phyloP scores from a whole-genome alignment of 78 protist genomes.

The Fonticula alba region DNA sequence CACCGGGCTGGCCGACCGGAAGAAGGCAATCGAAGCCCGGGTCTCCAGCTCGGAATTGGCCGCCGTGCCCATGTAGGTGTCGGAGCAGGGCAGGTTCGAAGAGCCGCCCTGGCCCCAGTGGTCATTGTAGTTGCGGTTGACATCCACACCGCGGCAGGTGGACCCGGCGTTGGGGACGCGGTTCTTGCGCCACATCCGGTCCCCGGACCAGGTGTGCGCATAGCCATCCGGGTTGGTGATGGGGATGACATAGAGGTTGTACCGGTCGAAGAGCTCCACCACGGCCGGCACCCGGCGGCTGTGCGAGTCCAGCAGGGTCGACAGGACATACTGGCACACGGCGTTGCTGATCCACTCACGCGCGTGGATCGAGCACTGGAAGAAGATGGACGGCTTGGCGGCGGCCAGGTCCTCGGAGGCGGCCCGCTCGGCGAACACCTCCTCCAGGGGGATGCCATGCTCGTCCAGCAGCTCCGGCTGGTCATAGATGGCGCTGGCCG shows the following conservation, averaged over 20 bases:
- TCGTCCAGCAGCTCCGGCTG: no score
- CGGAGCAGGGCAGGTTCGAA: conserved; percentile 19
- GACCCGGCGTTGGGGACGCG: conserved; percentile 3
- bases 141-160: conserved; percentile 11
- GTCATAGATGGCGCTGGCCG: no score
- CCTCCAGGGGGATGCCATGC: no score
- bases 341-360: conserved; percentile 3
- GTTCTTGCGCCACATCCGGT: conserved; percentile 29
- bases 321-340: background rate
- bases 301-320: background rate
- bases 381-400: background rate
- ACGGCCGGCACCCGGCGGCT: no score
- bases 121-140: conserved; percentile 14
- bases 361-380: conserved; percentile 15
- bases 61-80: conserved; percentile 13
- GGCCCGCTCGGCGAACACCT: background rate
- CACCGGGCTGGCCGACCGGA: background rate
- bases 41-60: conserved; percentile 6
- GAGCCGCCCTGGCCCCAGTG: conserved; percentile 22
- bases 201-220: conserved; percentile 10
- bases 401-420: background rate
- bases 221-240: conserved; percentile 26
- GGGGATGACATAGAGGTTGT: conserved; percentile 1
- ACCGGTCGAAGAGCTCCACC: background rate
- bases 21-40: background rate